phyloP scores from a whole-genome alignment of 345 rosid species.

The Turritis glabra region DNA sequence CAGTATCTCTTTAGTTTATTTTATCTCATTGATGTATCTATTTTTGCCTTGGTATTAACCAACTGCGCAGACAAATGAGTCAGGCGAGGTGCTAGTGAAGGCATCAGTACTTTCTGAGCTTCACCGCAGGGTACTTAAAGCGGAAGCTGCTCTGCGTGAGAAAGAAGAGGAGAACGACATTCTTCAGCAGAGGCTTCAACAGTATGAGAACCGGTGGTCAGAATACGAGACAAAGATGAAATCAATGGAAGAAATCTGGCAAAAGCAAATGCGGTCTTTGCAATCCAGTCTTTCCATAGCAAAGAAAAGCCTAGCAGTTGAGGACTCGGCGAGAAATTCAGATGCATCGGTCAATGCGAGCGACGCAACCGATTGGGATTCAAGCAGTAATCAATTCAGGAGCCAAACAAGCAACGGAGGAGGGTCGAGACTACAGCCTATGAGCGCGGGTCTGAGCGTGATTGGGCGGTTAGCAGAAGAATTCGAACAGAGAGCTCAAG shows the following conservation, averaged over 20 bases:
- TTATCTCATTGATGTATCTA: background rate
- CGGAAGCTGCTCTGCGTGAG: constrained; percentile 84
- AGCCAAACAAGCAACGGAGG: constrained; percentile 68
- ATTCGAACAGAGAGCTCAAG: constrained; percentile 94
- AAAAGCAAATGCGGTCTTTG: constrained; percentile 95
- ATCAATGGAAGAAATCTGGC: constrained; percentile 99
- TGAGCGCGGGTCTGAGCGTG: constrained; percentile 83
- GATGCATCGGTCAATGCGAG: constrained; percentile 89
- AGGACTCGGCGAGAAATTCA: constrained; percentile 81
- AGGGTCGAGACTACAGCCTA: constrained; percentile 59
- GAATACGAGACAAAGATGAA: constrained; percentile 96
- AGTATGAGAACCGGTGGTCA: constrained; percentile 95
- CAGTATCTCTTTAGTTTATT: background rate
- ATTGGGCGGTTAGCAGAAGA: constrained; percentile 91
- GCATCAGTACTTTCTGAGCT: constrained; percentile 86
- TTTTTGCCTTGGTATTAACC: background rate
- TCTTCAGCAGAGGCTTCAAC: constrained; percentile 90
- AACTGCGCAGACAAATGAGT: constrained; percentile 57
- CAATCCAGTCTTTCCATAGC: constrained; percentile 97
- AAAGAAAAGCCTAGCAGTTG: constrained; percentile 88
- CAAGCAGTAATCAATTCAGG: constrained; percentile 54
- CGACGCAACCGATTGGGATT: constrained; percentile 80
- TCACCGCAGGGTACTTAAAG: constrained; percentile 88
- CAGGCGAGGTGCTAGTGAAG: constrained; percentile 85
- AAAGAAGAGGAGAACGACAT: constrained; percentile 98